These are phyloP conservation scores for Fusarium chaquense DNA, from an alignment of 2,329 filamentous ascomycete genomes.

Conservation along the genomic window DNA sequence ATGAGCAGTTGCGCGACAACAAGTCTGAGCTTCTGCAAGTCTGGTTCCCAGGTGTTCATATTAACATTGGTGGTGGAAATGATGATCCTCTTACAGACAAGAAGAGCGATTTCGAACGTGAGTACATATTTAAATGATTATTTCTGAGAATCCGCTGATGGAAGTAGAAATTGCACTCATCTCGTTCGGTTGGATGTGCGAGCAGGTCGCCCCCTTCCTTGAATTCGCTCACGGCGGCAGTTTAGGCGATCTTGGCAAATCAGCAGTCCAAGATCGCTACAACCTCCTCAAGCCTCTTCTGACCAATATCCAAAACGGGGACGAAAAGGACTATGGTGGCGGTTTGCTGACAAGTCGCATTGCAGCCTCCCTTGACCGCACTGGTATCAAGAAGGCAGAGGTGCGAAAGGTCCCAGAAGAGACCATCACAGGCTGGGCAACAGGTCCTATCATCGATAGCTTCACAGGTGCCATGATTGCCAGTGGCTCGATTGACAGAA, in stretches of 20 bases:
- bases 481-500: slow-evolving; percentile 24
- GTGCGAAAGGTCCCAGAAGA: slow-evolving; percentile 31
- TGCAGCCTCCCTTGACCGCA: slow-evolving; percentile 20
- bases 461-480: slow-evolving; percentile 40
- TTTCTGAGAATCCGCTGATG: slow-evolving; percentile 3
- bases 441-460: slow-evolving; percentile 45
- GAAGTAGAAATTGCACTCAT: slow-evolving; percentile 44
- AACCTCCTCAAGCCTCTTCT: slow-evolving; percentile 41
- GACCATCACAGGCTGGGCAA: slow-evolving; percentile 42
- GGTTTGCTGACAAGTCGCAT: slow-evolving; percentile 27
- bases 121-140: background rate
- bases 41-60: slow-evolving; percentile 48
- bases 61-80: slow-evolving; percentile 45
- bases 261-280: slow-evolving; percentile 38
- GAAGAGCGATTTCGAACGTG: slow-evolving; percentile 45
- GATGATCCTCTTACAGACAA: slow-evolving; percentile 37
- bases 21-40: slow-evolving; percentile 42
- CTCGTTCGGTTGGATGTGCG: slow-evolving; percentile 46
- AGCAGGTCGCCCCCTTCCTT: slow-evolving; percentile 41
- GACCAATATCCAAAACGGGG: slow-evolving; percentile 23
- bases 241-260: slow-evolving; percentile 28
- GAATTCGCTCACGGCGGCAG: slow-evolving; percentile 27
- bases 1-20: slow-evolving; percentile 25
- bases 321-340: slow-evolving; percentile 36
- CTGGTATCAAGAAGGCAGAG: slow-evolving; percentile 33